Percentiles rank a stretch among this genome's conserved stretches.
phyloP scores from a whole-genome alignment of 2,329 filamentous ascomycete genomes.

The Penicillium hesseltinei region DNA sequence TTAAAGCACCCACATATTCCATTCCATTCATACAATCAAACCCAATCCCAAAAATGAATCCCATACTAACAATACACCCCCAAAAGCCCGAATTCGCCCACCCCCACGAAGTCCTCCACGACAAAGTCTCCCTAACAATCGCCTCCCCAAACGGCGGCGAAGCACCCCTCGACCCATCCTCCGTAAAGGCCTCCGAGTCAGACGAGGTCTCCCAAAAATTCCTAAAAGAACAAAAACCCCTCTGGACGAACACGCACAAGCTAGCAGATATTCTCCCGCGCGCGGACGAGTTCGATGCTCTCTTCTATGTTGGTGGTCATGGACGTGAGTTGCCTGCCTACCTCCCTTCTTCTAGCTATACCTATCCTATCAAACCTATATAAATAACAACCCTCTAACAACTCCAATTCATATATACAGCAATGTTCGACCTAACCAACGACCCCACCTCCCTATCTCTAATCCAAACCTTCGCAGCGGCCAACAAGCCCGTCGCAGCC shows the following conservation, averaged over 20 bases:
- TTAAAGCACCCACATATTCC: not conserved
- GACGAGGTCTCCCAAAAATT: constrained; percentile 58
- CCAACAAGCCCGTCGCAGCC: constrained; percentile 50
- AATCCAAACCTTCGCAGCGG: constrained; percentile 49
- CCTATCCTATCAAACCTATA: too few species aligned
- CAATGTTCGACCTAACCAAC: constrained; percentile 52
- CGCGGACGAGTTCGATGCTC: constrained; percentile 61
- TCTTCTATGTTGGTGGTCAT: constrained; percentile 61
- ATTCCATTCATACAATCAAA: too few species aligned
- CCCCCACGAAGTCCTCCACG: constrained; percentile 59
- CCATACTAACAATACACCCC: not conserved
- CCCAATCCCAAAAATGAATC: not conserved
- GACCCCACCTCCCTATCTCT: constrained; percentile 44
- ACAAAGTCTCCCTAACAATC: constrained; percentile 55
- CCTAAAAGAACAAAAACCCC: constrained; percentile 52
- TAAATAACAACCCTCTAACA: constrained; percentile 2
- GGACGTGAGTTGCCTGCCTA: constrained; percentile 46
- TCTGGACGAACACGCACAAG: constrained; percentile 64
- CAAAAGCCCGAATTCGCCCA: constrained; percentile 60
- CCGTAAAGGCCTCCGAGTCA: constrained; percentile 53
- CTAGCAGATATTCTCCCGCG: constrained; percentile 58
- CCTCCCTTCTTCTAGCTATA: too few species aligned
- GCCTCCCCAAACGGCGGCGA: constrained; percentile 63
- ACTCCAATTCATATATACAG: constrained; percentile 13
- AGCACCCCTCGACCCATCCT: constrained; percentile 61